Conservation (phyloP, 2,329 filamentous ascomycete genomes). For the Canariomyces notabilis region DNA sequence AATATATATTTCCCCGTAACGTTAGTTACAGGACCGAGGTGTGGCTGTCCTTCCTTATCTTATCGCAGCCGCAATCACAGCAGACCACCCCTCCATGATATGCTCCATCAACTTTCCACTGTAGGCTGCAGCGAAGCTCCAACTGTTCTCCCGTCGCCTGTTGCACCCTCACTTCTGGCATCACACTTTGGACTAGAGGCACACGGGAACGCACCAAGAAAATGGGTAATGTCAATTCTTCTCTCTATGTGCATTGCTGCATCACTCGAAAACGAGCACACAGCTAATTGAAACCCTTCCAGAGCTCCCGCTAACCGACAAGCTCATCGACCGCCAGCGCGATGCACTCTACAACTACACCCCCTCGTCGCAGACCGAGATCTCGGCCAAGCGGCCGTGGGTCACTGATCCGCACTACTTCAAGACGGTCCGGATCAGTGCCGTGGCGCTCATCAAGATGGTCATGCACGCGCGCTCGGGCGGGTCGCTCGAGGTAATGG, state of each 20-base stretch:
- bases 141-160: too few species aligned
- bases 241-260: too few species aligned
- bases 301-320: constrained; percentile 86
- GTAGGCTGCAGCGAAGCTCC: too few species aligned
- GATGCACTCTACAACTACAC: constrained; percentile 91
- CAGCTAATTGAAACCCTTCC: constrained; percentile 1
- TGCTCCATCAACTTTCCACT: constrained; percentile 4
- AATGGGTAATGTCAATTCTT: constrained; percentile 13
- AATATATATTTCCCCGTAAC: too few species aligned
- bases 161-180: background rate
- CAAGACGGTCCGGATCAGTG: constrained; percentile 87
- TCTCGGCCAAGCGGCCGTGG: constrained; percentile 68
- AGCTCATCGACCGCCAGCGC: constrained; percentile 76
- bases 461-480: constrained; percentile 98
- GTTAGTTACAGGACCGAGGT: too few species aligned
- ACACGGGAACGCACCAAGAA: background rate
- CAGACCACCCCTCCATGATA: constrained; percentile 14
- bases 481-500: constrained; percentile 91
- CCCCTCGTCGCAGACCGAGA: constrained; percentile 59
- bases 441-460: constrained; percentile 95
- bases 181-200: background rate
- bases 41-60: constrained; percentile 22
- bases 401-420: constrained; percentile 75
- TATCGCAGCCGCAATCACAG: constrained; percentile 18
- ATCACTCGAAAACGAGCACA: background rate